Conservation (phyloP, 345 rosid species). For the Moricandia moricandioides region DNA sequence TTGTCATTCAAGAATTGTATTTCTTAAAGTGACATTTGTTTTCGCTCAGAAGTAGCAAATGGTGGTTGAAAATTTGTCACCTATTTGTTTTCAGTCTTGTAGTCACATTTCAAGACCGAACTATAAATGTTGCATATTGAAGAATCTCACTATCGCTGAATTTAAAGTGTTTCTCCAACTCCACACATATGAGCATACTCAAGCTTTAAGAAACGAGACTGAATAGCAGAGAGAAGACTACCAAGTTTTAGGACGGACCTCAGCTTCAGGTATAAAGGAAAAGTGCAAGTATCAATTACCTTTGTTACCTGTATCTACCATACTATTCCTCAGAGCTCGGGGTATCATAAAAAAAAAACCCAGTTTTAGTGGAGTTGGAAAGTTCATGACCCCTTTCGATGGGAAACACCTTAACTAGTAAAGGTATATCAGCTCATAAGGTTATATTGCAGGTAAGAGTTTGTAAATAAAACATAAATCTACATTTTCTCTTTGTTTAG, state of each 20-base stretch:
- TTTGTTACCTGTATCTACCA: not conserved
- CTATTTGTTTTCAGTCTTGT: not conserved
- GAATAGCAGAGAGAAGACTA: not conserved
- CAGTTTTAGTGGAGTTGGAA: not conserved
- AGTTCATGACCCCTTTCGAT: slow-evolving; percentile 14
- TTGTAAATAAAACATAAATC: not conserved
- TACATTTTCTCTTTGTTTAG: not conserved
- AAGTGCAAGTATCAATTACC: slow-evolving; percentile 6
- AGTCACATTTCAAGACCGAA: not conserved
- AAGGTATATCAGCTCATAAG: not conserved
- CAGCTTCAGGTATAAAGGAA: not conserved
- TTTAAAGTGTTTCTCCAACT: not conserved
- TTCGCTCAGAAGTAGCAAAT: not conserved
- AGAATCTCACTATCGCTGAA: not conserved
- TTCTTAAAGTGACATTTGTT: not conserved
- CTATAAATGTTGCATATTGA: not conserved
- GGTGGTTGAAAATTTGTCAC: not conserved
- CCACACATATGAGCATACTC: not conserved
- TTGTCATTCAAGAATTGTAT: slow-evolving; percentile 4
- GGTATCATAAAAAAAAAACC: not conserved
- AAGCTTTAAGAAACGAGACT: not conserved
- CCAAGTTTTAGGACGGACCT: not conserved
- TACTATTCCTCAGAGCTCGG: slow-evolving; percentile 13
- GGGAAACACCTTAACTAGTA: not conserved
- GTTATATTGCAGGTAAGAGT: not conserved